Base-by-base conservation (phyloP, 768 basidiomycete genomes). In the Daedalea quercina region DNA sequence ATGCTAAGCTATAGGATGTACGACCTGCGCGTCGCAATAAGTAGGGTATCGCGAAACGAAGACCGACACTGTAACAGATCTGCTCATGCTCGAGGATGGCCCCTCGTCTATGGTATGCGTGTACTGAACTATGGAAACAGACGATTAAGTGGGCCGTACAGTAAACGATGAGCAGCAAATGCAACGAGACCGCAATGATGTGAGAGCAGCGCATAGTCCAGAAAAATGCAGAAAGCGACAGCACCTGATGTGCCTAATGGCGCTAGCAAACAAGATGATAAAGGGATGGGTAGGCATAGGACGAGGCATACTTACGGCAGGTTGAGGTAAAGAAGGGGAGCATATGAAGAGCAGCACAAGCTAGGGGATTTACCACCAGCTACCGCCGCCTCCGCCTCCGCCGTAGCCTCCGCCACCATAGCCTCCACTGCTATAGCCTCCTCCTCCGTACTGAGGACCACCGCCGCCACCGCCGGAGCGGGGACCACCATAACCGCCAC, bases 151-250 rank as follows among this genome's bases (percentile, higher is more conserved):
- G 70, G 66, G 70, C 73, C 69, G 65, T 69, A 57, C 65, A 63
- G 65, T 69, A 69, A 67, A 70, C 68, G 70, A 73, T 72, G 75
- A 74, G 75, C 71, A 71, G 71, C 66, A 60, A 60, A 48, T 72
- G 70, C 71, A 75, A 76, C 75, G 76, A 75, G 78, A 79, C 76
- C 68, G 57, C 54, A 58, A 60, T 67, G 60, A 65, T 73, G 68
- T 74, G 77, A 80, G 79, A 83, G 82, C 79, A 83, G 82, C 79
- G 78, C 79, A 53, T 48, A 53, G 35, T 51, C 51, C 50, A 53
- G 47, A 46, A 40, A 55, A 54, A 56, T 15, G 61, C 58, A 58
- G 57, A 59, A 52, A 60, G 34, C 57, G 56, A 48, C 50, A 54
- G 20, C 22, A n/a, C 41, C 17, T 15, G 41, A 42, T 42, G 44